phyloP scores from a whole-genome alignment of 106 monocot species.

The Amphibolis antarctica region DNA sequence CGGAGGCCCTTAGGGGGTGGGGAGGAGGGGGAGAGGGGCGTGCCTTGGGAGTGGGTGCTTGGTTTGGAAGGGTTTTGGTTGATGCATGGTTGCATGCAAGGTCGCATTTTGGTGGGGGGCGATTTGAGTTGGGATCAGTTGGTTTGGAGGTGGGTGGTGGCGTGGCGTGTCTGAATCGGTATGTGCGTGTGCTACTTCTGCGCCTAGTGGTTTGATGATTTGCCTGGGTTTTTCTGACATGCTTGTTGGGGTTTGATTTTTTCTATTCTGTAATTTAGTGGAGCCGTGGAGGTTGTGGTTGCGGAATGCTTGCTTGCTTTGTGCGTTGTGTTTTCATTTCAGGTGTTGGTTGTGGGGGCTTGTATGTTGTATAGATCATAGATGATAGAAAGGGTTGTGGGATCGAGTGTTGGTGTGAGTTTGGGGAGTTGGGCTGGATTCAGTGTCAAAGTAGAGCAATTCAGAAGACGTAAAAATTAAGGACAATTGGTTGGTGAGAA shows the following conservation, averaged over 20 bases:
- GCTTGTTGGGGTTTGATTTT: neutral
- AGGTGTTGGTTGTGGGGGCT: neutral
- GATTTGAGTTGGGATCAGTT: neutral
- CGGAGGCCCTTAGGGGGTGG: too few relatives aligned
- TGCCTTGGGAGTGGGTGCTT: neutral
- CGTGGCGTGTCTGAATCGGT: too few relatives aligned
- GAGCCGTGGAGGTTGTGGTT: neutral
- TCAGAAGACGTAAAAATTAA: neutral
- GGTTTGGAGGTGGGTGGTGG: too few relatives aligned
- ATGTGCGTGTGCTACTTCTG: too few relatives aligned
- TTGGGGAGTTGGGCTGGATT: neutral
- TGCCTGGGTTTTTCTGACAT: neutral
- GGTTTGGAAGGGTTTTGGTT: neutral
- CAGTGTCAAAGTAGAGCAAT: neutral
- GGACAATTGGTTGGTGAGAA: neutral
- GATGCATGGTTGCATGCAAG: neutral
- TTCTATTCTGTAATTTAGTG: neutral
- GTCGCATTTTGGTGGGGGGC: neutral
- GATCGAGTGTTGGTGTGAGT: neutral
- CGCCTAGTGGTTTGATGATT: neutral
- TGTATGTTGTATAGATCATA: neutral
- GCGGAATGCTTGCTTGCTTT: neutral
- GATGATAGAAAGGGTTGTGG: neutral
- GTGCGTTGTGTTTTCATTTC: neutral
- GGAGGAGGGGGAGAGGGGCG: neutral